phyloP scores from a whole-genome alignment of 768 basidiomycete genomes.

The Mycena filopes region DNA sequence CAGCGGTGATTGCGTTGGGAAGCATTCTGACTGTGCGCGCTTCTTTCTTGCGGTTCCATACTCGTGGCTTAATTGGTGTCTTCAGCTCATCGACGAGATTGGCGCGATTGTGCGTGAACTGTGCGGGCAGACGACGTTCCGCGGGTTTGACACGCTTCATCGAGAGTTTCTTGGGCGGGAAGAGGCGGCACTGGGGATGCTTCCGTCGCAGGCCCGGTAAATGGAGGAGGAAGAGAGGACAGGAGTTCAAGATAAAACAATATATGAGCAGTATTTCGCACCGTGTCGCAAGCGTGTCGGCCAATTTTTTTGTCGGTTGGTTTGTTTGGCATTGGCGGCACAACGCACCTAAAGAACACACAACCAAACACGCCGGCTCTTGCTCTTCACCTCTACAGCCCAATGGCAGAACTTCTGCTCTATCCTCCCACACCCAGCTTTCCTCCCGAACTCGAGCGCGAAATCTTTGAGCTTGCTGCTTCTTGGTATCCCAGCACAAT shows the following conservation, averaged over 20 bases:
- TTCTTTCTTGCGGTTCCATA: background rate
- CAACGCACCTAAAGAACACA: too few relatives aligned
- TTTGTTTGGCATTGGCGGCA: too few relatives aligned
- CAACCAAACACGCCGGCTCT: too few relatives aligned
- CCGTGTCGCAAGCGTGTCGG: too few relatives aligned
- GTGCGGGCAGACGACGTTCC: slow-evolving; percentile 54
- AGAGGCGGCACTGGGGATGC: slow-evolving; percentile 46
- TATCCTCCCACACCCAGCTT: too few relatives aligned
- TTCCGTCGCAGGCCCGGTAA: background rate
- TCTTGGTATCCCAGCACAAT: background rate
- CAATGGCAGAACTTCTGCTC: too few relatives aligned
- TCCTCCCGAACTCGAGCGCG: background rate
- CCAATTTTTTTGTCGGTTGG: too few relatives aligned
- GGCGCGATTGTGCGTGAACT: slow-evolving; percentile 50
- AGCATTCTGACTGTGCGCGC: slow-evolving; percentile 50
- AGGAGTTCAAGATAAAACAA: too few relatives aligned
- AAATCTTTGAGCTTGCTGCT: background rate
- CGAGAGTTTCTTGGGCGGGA: slow-evolving; percentile 50
- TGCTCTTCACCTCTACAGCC: too few relatives aligned
- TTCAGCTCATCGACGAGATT: slow-evolving; percentile 54
- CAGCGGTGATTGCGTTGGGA: slow-evolving; percentile 53
- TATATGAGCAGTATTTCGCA: too few relatives aligned
- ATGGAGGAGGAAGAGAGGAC: too few relatives aligned
- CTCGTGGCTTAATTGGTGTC: background rate
- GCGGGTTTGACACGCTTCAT: slow-evolving; percentile 50